Evolutionary conservation across 148 eudicot species (phyloP), one percentile per base, ranked within the genome.

Genomic region (Nepenthes gracilis): DNA sequence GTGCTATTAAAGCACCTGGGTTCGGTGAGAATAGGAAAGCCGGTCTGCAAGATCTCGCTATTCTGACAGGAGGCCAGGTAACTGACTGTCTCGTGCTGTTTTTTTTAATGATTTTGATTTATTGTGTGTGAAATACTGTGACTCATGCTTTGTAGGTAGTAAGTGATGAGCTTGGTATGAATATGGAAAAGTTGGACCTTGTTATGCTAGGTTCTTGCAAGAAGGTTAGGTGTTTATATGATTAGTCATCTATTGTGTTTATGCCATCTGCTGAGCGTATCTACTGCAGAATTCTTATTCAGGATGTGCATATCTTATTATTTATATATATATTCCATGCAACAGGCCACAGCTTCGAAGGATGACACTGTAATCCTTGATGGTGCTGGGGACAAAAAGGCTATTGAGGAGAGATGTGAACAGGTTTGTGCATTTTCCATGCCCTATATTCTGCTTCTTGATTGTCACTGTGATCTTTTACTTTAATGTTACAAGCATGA

Each of bases 1-100:
- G 95, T 78, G 96, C 99, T 52, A 66, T 93, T 40, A 93, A 93
- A 75, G 96, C 99, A 49, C 99, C 96, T 54, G 99, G 96, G 6
- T 93, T 88, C 69, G 96, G 96, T 57, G 99, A 93, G 66, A 88
- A 85, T 55, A 82, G 99, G 64, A 93, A 93, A 66, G 67, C 95
- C 50, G 67, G 45, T 63, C 69, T 89, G 81, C 87, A 86, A 63
- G 99, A 93, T 76, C 96, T 93, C 71, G 95, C 96, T 5, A 72
- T 71, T 14, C 76, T 93, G 33, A 89, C 96, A 1, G 99, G 99
- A 63, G 99, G 87, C 56, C 75, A 84, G 58, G 98, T 86, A 57
- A 6, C 1, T 55, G 40, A 40, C 38, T 37, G 14, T 2, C 4
- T 9, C 45, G 35, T 0, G 23, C 14, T 6, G 8, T 56, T 15